Evolutionary conservation across 345 rosid genomes (phyloP), one percentile per base, ranked within the genome.

Genomic region (Pugionium cornutum): DNA sequence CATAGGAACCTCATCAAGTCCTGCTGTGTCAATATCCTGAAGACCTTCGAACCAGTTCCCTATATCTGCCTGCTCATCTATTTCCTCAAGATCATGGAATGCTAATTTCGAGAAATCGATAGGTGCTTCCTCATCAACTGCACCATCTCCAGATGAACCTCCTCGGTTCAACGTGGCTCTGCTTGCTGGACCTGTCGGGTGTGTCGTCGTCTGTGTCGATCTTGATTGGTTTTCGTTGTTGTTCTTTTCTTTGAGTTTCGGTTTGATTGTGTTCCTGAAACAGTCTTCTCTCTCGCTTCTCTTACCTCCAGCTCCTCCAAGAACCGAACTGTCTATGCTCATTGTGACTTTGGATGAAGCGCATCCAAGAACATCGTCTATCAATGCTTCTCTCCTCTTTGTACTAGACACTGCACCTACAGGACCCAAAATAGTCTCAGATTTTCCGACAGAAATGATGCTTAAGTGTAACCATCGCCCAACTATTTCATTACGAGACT

Each of bases 1-100:
- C 96, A 88, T 89, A 11, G 99, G 98, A 78, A 91, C 84, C 62
- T 83, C 86, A 18, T 83, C 87, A 33, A 91, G 87, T 59, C 98
- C 98, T 6, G 80, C 77, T 1, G 88, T 68, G 67, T 89, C 96
- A 49, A 80, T 81, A 64, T 82, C 99, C 65, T 80, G 97, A 69
- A 85, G 77, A 5, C 83, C 87, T 43, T 90, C 98, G 4, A 89
- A 79, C 85, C 88, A 86, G 3, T 74, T 76, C 42, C 80, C 77
- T 2, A 94, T 64, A 76, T 94, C 99, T 53, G 82, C 81, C 6
- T 84, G 72, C 51, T 75, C 81, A 52, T 75, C 92, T 42, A 79
- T 73, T 32, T 84, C 53, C 49, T 84, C 96, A 1, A 89, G 67
- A 47, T 86, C 92, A 8, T 46, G 72, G 45, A 87, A 79, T 43